phyloP scores from a whole-genome alignment of 495 filamentous ascomycete species.

The Xylaria curta region DNA sequence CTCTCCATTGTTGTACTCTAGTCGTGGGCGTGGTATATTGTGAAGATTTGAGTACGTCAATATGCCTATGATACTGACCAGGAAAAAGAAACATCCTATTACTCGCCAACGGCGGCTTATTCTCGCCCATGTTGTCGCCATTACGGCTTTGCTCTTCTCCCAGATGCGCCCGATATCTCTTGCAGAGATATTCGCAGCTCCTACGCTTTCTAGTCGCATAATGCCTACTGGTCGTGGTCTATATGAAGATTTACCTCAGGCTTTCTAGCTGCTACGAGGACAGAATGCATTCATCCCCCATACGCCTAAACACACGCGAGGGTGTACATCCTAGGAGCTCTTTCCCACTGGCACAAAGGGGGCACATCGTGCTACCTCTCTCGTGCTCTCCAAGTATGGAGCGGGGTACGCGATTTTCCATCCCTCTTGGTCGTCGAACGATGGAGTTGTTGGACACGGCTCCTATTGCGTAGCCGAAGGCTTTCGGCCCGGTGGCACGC shows the following conservation, averaged over 20 bases:
- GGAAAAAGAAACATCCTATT: neutral
- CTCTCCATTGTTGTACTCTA: neutral
- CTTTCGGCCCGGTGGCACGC: neutral
- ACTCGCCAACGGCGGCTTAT: conserved; percentile 7
- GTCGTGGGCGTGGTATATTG: conserved; percentile 13
- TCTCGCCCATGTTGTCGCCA: neutral
- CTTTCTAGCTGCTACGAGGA: neutral
- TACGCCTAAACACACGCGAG: neutral
- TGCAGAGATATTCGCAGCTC: neutral
- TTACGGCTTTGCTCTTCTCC: neutral
- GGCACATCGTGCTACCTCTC: neutral
- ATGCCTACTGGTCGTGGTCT: neutral
- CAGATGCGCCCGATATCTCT: neutral
- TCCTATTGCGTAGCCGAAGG: neutral
- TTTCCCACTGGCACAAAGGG: neutral
- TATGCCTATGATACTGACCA: neutral
- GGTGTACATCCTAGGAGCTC: neutral
- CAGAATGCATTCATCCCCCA: neutral
- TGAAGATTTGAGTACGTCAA: neutral
- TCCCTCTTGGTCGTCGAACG: neutral
- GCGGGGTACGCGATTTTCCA: neutral
- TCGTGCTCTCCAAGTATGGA: neutral
- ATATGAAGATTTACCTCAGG: neutral
- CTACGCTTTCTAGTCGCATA: neutral
- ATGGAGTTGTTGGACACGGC: neutral